phyloP scores from a whole-genome alignment of 305 asterid species.

The Solanum hybrid region DNA sequence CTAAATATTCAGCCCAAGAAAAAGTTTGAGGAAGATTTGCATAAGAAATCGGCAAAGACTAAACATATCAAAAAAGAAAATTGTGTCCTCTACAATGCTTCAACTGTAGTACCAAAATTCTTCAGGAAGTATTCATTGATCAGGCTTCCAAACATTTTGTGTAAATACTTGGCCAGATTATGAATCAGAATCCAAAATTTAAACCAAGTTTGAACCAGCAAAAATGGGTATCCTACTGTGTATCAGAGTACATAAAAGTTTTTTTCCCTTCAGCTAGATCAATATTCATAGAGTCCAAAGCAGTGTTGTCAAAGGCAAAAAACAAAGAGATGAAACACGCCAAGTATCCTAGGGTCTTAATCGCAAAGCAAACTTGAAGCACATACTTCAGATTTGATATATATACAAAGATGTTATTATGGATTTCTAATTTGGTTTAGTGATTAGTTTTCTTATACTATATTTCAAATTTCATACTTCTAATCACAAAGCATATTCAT shows the following conservation, averaged over 20 bases:
- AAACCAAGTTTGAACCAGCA: not conserved
- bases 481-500: not conserved
- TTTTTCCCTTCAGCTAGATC: not conserved
- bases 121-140: not conserved
- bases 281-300: not conserved
- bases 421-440: not conserved
- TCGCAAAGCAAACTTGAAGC: not conserved
- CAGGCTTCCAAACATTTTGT: not conserved
- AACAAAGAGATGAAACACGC: not conserved
- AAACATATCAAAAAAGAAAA: not conserved
- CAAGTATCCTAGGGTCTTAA: not conserved
- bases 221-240: not conserved
- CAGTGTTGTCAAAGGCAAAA: not conserved
- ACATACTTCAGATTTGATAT: not conserved
- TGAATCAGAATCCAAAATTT: not conserved
- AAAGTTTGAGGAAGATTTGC: not conserved
- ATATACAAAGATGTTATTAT: not conserved
- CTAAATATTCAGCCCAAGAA: not conserved
- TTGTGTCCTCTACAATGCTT: not conserved
- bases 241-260: not conserved
- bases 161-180: not conserved
- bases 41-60: not conserved
- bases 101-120: not conserved
- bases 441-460: not conserved
- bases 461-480: not conserved